These are phyloP conservation scores for Corylus heterophylla DNA, from an alignment of 306 rosid species.

Conservation along the genomic window DNA sequence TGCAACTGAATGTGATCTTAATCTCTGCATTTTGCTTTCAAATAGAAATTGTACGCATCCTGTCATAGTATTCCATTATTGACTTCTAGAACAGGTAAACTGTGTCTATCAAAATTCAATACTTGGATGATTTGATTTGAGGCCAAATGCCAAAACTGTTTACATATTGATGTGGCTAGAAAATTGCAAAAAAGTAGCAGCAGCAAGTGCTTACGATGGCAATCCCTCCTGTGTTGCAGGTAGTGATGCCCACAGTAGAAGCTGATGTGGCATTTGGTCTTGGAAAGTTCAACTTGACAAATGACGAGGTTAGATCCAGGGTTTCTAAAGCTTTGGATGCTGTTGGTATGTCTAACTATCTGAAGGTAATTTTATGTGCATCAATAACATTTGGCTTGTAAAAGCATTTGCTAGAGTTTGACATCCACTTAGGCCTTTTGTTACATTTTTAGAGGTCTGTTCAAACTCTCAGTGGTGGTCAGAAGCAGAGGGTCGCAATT, in stretches of 20 bases:
- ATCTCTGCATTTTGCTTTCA: constrained; percentile 4
- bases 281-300: constrained; percentile 64
- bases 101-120: not conserved
- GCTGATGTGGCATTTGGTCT: constrained; percentile 90
- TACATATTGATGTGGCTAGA: not conserved
- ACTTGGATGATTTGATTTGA: constrained; percentile 2
- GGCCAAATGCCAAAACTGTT: constrained; percentile 6
- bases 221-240: constrained; percentile 43
- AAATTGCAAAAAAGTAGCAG: not conserved
- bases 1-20: constrained; percentile 16
- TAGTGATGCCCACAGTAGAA: constrained; percentile 89
- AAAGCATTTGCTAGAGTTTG: constrained; percentile 8
- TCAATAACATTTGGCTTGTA: constrained; percentile 1
- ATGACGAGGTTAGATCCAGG: constrained; percentile 65
- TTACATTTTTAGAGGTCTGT: constrained; percentile 67
- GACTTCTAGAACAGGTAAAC: not conserved
- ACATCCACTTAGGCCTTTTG: constrained; percentile 17
- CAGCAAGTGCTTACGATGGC: not conserved
- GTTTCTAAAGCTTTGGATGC: constrained; percentile 67
- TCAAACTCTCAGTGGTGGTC: constrained; percentile 90
- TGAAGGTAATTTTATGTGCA: constrained; percentile 52
- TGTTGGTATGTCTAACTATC: constrained; percentile 64
- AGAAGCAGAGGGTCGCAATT: constrained; percentile 89
- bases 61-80: not conserved
- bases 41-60: not conserved